Conservation (phyloP, 2,329 filamentous ascomycete genomes). For the Calonectria pseudoturangicola region DNA sequence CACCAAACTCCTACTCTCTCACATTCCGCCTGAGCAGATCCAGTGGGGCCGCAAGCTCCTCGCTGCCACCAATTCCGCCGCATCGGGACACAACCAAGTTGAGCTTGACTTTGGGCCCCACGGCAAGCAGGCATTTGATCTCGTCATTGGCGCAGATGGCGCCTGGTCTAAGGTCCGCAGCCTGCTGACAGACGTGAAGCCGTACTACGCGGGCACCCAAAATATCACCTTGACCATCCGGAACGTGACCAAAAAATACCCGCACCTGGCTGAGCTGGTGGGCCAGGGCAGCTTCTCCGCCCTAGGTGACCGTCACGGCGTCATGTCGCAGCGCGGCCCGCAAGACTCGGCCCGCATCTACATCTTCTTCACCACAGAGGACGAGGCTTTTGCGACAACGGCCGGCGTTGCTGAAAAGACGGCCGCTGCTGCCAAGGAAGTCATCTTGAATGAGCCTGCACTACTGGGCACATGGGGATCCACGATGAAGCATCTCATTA, state of each 20-base stretch:
- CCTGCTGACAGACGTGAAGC: constrained; percentile 60
- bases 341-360: constrained; percentile 57
- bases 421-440: constrained; percentile 10
- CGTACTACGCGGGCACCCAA: constrained; percentile 62
- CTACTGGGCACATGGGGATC: constrained; percentile 55
- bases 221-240: constrained; percentile 60
- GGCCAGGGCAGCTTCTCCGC: constrained; percentile 62
- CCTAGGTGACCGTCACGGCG: constrained; percentile 62
- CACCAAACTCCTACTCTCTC: constrained; percentile 57
- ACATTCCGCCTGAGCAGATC: constrained; percentile 58
- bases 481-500: constrained; percentile 54
- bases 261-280: constrained; percentile 61
- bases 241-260: constrained; percentile 58
- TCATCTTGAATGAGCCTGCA: constrained; percentile 47
- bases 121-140: constrained; percentile 17
- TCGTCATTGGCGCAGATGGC: constrained; percentile 45
- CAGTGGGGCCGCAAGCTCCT: constrained; percentile 57
- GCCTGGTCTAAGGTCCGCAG: constrained; percentile 58
- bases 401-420: background rate
- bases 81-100: background rate
- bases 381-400: constrained; percentile 48
- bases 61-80: background rate
- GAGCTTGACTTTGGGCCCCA: constrained; percentile 33
- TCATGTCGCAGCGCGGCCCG: constrained; percentile 58
- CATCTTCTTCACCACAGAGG: constrained; percentile 49